phyloP scores from a whole-genome alignment of 495 filamentous ascomycete species.

The Aspergillus baeticus region DNA sequence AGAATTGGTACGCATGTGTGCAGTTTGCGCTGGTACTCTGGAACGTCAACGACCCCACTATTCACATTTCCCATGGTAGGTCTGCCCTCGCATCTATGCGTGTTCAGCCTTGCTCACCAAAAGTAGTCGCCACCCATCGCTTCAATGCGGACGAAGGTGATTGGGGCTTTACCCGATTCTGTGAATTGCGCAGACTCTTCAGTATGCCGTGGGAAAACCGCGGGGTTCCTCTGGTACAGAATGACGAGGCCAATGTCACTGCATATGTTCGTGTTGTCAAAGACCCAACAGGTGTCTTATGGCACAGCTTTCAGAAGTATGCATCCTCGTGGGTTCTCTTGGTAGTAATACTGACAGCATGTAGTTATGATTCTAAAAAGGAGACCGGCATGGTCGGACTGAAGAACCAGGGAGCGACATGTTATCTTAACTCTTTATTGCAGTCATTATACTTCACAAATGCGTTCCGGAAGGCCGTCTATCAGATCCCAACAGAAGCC shows the following conservation, averaged over 20 bases:
- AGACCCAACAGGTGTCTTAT: constrained; percentile 97
- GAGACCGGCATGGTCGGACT: constrained; percentile 96
- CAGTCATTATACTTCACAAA: constrained; percentile 98
- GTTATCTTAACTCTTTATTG: constrained; percentile 95
- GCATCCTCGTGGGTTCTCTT: constrained; percentile 14
- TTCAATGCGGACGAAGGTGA: constrained; percentile 97
- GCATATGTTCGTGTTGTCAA: constrained; percentile 93
- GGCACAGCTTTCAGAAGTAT: constrained; percentile 95
- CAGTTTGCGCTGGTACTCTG: constrained; percentile 93
- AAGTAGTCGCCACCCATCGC: constrained; percentile 71
- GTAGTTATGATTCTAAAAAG: constrained; percentile 94
- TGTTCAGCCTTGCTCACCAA: constrained; percentile 20
- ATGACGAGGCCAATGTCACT: constrained; percentile 81
- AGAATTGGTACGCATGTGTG: constrained; percentile 94
- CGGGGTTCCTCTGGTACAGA: constrained; percentile 78
- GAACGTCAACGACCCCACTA: constrained; percentile 84
- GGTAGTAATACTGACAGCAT: constrained; percentile 20
- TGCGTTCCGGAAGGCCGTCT: constrained; percentile 93
- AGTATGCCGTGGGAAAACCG: constrained; percentile 64
- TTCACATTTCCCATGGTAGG: constrained; percentile 67
- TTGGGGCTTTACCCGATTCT: constrained; percentile 96
- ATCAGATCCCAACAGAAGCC: constrained; percentile 88
- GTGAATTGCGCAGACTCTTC: constrained; percentile 81
- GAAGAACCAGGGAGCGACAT: constrained; percentile 97
- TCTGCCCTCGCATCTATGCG: not conserved